A percentile compares a stretch with the other conserved stretches of the same genome.
These are phyloP conservation scores for Yamadazyma dushanensis DNA, from an alignment of 1,139 yeast species.

Conservation along the genomic window DNA sequence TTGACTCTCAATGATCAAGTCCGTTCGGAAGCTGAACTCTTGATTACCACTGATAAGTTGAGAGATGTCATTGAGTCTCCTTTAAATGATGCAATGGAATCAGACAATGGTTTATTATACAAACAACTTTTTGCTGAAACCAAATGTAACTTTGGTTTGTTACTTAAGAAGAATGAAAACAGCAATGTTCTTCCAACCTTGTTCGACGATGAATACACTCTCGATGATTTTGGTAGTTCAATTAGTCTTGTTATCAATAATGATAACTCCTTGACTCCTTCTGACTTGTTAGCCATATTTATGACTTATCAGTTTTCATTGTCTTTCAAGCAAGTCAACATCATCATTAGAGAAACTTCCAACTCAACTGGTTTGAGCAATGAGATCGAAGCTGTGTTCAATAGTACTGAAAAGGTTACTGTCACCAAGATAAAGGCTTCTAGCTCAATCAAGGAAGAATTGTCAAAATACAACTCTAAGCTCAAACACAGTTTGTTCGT, in stretches of 20 bases:
- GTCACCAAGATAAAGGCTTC: slow-evolving; percentile 2
- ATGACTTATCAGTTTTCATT: slow-evolving; percentile 23
- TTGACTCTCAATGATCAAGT: slow-evolving; percentile 34
- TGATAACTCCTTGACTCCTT: slow-evolving; percentile 33
- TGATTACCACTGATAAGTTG: slow-evolving; percentile 26
- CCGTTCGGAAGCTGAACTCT: slow-evolving; percentile 23
- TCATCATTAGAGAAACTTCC: slow-evolving; percentile 21
- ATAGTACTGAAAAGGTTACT: slow-evolving; percentile 3
- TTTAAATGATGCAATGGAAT: slow-evolving; percentile 15
- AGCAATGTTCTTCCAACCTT: neutral
- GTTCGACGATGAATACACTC: slow-evolving; percentile 5
- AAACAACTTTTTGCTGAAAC: slow-evolving; percentile 26
- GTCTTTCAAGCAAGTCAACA: slow-evolving; percentile 18
- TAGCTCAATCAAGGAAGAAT: neutral
- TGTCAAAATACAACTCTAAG: slow-evolving; percentile 5
- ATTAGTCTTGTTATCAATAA: slow-evolving; percentile 30
- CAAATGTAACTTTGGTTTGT: slow-evolving; percentile 32
- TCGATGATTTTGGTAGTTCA: neutral
- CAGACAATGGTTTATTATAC: slow-evolving; percentile 22
- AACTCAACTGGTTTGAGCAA: slow-evolving; percentile 20
- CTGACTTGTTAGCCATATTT: slow-evolving; percentile 34
- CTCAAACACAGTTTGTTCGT: slow-evolving; percentile 22
- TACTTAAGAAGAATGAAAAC: slow-evolving; percentile 16
- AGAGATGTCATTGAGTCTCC: slow-evolving; percentile 19
- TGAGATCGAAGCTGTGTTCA: slow-evolving; percentile 22